Percentiles rank a stretch among this genome's conserved stretches.
Evolutionary conservation across 129 eudicot species (phyloP).

Genomic region (Solidago caesia): DNA sequence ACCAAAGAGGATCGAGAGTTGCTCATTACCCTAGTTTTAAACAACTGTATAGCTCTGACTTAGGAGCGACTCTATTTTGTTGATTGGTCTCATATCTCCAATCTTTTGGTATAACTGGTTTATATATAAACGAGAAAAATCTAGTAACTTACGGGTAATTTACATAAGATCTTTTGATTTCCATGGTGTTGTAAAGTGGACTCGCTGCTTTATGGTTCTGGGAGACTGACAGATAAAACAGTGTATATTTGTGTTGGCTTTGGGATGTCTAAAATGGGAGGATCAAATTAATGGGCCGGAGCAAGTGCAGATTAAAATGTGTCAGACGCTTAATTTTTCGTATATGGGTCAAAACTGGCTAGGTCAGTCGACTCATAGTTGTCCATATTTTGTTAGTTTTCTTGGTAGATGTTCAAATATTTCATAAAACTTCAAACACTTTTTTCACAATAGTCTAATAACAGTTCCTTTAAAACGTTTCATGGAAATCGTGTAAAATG

Average conservation of each 20-base stretch:
- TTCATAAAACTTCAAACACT: background rate
- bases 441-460: no score
- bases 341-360: background rate
- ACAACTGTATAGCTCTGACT: constrained; percentile 41
- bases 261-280: constrained; percentile 3
- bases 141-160: background rate
- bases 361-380: background rate
- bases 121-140: constrained; percentile 14
- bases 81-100: constrained; percentile 18
- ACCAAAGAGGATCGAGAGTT: constrained; percentile 11
- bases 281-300: background rate
- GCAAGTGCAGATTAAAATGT: background rate
- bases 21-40: constrained; percentile 24
- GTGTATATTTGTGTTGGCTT: background rate
- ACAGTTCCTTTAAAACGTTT: no score
- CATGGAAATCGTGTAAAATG: no score
- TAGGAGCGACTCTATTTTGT: constrained; percentile 31
- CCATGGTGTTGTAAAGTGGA: background rate
- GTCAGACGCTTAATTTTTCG: background rate
- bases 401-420: no score
- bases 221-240: background rate
- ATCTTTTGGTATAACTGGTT: constrained; percentile 11
- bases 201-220: background rate
- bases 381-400: no score
- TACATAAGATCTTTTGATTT: background rate